Percentiles rank a stretch among this genome's conserved stretches.
Evolutionary conservation across 2,329 filamentous ascomycete genomes (phyloP).

Genomic region (Penicillium sp.): DNA sequence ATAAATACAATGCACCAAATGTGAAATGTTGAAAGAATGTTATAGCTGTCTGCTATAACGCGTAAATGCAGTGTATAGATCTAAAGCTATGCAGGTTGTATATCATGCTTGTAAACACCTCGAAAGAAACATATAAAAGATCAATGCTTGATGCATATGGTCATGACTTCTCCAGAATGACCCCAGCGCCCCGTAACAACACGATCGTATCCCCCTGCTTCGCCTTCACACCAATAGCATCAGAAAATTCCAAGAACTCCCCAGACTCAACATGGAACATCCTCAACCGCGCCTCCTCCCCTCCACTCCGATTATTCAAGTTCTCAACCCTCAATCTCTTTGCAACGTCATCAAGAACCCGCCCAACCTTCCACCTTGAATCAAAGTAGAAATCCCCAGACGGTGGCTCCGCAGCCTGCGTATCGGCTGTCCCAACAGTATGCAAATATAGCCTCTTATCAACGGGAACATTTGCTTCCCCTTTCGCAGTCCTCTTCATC

Average conservation of each 20-base stretch:
- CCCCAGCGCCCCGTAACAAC: conserved; percentile 78
- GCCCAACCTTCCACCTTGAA: conserved; percentile 84
- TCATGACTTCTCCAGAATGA: conserved; percentile 65
- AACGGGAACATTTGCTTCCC: conserved; percentile 74
- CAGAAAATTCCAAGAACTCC: conserved; percentile 78
- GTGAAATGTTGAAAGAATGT: not conserved
- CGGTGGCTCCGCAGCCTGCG: conserved; percentile 78
- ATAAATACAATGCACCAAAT: not conserved
- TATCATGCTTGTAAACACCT: conserved; percentile 13
- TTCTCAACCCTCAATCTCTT: conserved; percentile 45
- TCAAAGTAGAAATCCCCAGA: conserved; percentile 79
- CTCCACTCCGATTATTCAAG: conserved; percentile 45
- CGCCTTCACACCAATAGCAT: conserved; percentile 73
- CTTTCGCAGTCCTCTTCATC: conserved; percentile 85
- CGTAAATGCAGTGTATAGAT: not conserved
- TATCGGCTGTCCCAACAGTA: conserved; percentile 87
- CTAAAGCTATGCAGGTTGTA: not conserved
- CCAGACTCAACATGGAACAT: conserved; percentile 95
- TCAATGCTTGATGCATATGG: conserved; percentile 6
- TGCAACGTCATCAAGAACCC: conserved; percentile 52
- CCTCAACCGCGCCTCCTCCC: conserved; percentile 69
- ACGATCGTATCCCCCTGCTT: conserved; percentile 88
- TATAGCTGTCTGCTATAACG: not conserved
- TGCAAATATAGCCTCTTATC: conserved; percentile 90
- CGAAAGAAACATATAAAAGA: conserved; percentile 3